phyloP scores from a whole-genome alignment of 371 early-diverging fungal species.

The Smittium mucronatum region DNA sequence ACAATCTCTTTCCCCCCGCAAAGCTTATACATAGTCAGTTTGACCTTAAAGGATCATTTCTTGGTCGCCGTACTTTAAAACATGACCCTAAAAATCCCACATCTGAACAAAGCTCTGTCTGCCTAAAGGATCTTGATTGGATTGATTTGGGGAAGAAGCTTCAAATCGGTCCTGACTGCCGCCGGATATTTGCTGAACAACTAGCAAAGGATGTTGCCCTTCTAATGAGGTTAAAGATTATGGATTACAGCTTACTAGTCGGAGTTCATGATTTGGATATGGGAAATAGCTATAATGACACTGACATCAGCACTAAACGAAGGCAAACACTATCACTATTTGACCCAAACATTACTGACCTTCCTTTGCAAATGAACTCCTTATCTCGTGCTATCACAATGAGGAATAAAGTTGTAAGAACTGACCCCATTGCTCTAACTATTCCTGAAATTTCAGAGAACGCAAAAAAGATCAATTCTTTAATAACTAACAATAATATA shows the following conservation, averaged over 20 bases:
- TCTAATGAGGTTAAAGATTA: conserved; percentile 65
- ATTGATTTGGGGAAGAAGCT: conserved; percentile 50
- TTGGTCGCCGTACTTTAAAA: conserved; percentile 46
- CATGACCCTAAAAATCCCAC: conserved; percentile 54
- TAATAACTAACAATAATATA: not conserved
- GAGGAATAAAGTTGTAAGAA: conserved; percentile 46
- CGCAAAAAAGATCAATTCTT: not conserved
- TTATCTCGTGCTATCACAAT: conserved; percentile 49
- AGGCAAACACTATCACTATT: conserved; percentile 56
- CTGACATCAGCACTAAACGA: conserved; percentile 7
- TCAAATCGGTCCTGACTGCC: conserved; percentile 72
- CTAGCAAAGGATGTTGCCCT: conserved; percentile 69
- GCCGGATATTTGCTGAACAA: conserved; percentile 60
- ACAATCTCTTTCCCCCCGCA: conserved; percentile 90
- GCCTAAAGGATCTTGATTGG: conserved; percentile 95
- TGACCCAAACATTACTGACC: conserved; percentile 29
- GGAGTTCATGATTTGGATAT: conserved; percentile 74
- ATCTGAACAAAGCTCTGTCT: conserved; percentile 74
- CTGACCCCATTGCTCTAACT: conserved; percentile 42
- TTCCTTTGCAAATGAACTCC: conserved; percentile 30
- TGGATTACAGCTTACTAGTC: conserved; percentile 92
- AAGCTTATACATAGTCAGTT: conserved; percentile 91
- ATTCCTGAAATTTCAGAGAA: not conserved
- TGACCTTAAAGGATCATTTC: conserved; percentile 88
- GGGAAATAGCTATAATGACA: conserved; percentile 44